Percentiles rank a stretch among this genome's conserved stretches.
These are phyloP conservation scores for Cicer chorassanicum DNA, from an alignment of 306 rosid genomes.

Conservation along the genomic window DNA sequence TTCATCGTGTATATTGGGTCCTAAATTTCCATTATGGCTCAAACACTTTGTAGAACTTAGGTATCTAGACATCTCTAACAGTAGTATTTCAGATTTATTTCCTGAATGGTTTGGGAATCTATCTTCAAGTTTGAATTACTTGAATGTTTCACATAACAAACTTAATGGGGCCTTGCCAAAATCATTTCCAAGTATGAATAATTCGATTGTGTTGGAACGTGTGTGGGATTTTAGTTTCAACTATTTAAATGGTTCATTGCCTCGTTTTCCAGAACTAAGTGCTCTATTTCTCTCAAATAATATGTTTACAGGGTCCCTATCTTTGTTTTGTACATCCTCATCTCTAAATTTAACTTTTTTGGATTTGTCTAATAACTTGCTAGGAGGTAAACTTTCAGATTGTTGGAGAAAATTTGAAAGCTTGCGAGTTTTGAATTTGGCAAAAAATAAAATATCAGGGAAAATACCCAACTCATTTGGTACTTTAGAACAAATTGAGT, in stretches of 20 bases:
- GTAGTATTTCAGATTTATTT: slow-evolving; percentile 34
- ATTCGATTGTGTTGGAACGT: fast-evolving
- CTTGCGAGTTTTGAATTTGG: not conserved
- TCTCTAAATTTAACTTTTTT: fast-evolving
- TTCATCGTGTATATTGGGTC: slow-evolving; percentile 44
- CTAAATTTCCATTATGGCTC: slow-evolving; percentile 53
- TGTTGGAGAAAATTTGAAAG: not conserved
- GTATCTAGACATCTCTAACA: not conserved
- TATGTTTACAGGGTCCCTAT: not conserved
- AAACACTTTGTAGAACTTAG: slow-evolving; percentile 26
- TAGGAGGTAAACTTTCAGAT: slow-evolving; percentile 21
- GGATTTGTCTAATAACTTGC: slow-evolving; percentile 26
- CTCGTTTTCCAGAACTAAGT: not conserved
- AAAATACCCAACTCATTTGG: slow-evolving; percentile 31
- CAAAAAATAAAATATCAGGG: slow-evolving; percentile 32
- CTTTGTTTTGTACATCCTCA: slow-evolving; percentile 10
- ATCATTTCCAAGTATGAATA: not conserved
- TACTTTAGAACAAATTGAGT: not conserved
- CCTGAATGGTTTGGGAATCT: slow-evolving; percentile 39
- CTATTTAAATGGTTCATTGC: slow-evolving; percentile 33
- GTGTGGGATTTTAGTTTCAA: slow-evolving; percentile 43
- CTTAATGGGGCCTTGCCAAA: slow-evolving; percentile 38
- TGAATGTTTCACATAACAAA: slow-evolving; percentile 42
- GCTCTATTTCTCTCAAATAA: slow-evolving; percentile 27
- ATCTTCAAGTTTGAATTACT: not conserved